Percentiles rank a stretch among this genome's conserved stretches.
phyloP scores from a whole-genome alignment of 2,329 filamentous ascomycete genomes.

The Raffaelea ambrosiae region DNA sequence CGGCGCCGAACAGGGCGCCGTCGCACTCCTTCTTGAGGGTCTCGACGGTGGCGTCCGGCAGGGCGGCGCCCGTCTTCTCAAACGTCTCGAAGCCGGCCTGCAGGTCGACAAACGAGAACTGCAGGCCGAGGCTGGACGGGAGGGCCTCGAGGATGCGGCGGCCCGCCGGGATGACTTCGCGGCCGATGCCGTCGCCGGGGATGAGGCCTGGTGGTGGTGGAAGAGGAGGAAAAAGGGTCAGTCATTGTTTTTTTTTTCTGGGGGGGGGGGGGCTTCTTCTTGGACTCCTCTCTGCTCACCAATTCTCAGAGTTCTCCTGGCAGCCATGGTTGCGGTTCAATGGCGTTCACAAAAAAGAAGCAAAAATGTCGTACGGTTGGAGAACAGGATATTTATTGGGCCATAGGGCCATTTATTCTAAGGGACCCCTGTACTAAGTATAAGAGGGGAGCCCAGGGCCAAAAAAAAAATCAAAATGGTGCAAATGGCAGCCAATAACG shows the following conservation, averaged over 20 bases:
- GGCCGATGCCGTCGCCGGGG: constrained; percentile 95
- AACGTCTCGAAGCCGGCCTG: constrained; percentile 92
- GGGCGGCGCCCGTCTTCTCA: constrained; percentile 75
- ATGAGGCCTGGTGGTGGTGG: constrained; percentile 64
- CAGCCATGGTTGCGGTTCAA: constrained; percentile 43
- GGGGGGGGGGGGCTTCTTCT: neutral
- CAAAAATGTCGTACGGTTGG: neutral
- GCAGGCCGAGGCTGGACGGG: constrained; percentile 79
- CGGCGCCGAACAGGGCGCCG: constrained; percentile 91
- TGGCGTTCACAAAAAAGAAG: too few species aligned
- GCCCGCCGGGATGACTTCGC: constrained; percentile 94
- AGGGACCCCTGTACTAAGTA: constrained; percentile 1
- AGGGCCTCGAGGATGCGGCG: constrained; percentile 88
- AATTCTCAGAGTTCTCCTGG: constrained; percentile 53
- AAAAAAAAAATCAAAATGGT: constrained; percentile 5
- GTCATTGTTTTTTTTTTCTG: too few species aligned
- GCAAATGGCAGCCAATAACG: constrained; percentile 7
- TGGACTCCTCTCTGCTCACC: constrained; percentile 34
- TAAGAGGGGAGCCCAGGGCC: neutral
- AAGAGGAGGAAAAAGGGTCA: neutral
- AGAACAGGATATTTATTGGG: neutral
- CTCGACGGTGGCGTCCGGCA: constrained; percentile 86
- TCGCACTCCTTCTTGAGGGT: constrained; percentile 87
- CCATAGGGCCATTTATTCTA: constrained; percentile 1
- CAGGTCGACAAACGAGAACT: constrained; percentile 90